Conservation (phyloP, 192 early-diverging fungal genomes). For the Chytriomyces sp. region DNA sequence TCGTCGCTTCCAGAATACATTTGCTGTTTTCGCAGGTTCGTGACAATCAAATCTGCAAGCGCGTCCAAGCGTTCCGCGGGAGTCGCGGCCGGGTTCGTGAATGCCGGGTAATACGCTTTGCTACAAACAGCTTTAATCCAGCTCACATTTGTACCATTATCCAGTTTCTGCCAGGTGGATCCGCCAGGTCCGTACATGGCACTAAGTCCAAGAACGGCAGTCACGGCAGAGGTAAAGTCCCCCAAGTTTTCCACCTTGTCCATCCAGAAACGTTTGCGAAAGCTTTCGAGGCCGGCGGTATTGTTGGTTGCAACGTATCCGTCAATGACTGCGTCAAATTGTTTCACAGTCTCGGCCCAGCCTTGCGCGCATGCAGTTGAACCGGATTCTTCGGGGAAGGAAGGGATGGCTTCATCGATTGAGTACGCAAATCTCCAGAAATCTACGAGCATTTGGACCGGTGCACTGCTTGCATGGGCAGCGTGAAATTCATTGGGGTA, state of each 20-base stretch:
- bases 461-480: conserved; percentile 7
- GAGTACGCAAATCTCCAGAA: conserved; percentile 15
- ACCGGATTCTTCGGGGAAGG: neutral
- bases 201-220: neutral
- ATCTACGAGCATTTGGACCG: neutral
- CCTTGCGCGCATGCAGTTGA: neutral
- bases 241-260: neutral
- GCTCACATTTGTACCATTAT: neutral
- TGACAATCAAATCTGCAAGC: neutral
- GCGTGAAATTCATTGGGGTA: conserved; percentile 1
- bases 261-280: neutral
- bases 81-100: neutral
- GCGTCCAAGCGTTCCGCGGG: neutral
- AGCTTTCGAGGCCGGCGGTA: neutral
- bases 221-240: neutral
- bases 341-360: neutral
- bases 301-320: neutral
- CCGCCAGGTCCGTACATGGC: conserved; percentile 7
- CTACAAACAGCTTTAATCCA: neutral
- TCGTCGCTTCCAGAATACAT: neutral
- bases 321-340: neutral
- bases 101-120: neutral
- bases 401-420: neutral
- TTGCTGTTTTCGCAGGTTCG: neutral
- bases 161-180: neutral